Evolutionary conservation across 306 rosid genomes (phyloP).

Genomic region (Parietaria judaica): DNA sequence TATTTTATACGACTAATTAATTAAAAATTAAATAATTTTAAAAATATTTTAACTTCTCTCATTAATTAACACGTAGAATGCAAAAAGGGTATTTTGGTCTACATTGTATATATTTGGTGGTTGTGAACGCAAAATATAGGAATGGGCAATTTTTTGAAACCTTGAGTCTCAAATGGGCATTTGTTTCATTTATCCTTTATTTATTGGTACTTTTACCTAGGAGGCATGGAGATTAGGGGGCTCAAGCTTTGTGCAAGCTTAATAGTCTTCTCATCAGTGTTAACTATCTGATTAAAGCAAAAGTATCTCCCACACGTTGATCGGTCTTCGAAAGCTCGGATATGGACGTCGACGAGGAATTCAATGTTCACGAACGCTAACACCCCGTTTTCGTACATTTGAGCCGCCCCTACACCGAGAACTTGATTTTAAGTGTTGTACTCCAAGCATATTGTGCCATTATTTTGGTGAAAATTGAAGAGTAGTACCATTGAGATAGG

Average conservation of each 20-base stretch:
- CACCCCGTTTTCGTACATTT: slow-evolving; percentile 47
- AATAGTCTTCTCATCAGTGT: slow-evolving; percentile 30
- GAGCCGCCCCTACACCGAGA: slow-evolving; percentile 30
- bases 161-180: too few species aligned
- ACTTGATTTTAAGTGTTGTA: background rate
- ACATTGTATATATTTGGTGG: too few species aligned
- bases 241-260: slow-evolving; percentile 31
- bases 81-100: too few species aligned
- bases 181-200: too few species aligned
- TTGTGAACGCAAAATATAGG: too few species aligned
- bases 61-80: too few species aligned
- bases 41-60: too few species aligned
- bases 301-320: slow-evolving; percentile 41
- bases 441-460: background rate
- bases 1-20: too few species aligned
- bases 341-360: slow-evolving; percentile 27
- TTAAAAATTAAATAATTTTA: too few species aligned
- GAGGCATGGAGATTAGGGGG: slow-evolving; percentile 39
- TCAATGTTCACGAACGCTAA: slow-evolving; percentile 29
- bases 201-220: slow-evolving; percentile 15
- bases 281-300: slow-evolving; percentile 28
- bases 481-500: slow-evolving; percentile 32
- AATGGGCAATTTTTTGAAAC: too few species aligned
- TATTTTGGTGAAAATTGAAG: background rate
- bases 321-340: slow-evolving; percentile 34